Percentiles rank a stretch among this genome's conserved stretches.
phyloP scores from a whole-genome alignment of 164 flowering plant genomes.

The Annona cherimola region DNA sequence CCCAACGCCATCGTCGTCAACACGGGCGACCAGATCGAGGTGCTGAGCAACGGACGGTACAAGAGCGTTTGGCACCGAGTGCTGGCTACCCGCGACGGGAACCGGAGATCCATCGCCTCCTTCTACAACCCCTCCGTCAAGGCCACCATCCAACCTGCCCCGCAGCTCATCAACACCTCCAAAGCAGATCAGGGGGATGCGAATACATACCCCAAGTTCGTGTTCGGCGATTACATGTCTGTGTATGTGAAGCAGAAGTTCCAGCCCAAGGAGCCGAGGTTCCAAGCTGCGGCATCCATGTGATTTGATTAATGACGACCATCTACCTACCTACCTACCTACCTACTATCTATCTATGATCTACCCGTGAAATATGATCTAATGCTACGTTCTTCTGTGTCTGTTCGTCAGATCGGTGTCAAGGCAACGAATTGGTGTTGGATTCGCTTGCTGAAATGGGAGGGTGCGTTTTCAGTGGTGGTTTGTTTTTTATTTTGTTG shows the following conservation, averaged over 20 bases:
- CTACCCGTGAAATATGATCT: too few species aligned
- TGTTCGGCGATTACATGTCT: conserved; percentile 86
- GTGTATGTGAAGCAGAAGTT: conserved; percentile 79
- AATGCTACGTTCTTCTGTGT: too few species aligned
- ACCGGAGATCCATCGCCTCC: conserved; percentile 78
- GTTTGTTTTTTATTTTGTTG: too few species aligned
- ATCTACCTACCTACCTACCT: too few species aligned
- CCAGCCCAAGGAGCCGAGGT: conserved; percentile 84
- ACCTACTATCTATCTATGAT: too few species aligned
- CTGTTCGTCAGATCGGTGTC: too few species aligned
- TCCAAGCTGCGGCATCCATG: conserved; percentile 47
- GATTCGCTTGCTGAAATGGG: too few species aligned
- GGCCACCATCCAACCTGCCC: conserved; percentile 81
- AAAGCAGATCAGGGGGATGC: not conserved
- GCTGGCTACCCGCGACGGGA: conserved; percentile 44
- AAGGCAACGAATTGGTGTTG: too few species aligned
- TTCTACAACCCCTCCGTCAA: conserved; percentile 75
- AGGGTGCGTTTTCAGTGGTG: too few species aligned
- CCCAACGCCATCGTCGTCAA: conserved; percentile 77
- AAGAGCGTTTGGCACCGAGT: conserved; percentile 91
- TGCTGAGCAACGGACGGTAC: conserved; percentile 77
- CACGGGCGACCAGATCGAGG: conserved; percentile 93
- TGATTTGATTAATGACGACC: not conserved
- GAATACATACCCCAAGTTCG: conserved; percentile 59
- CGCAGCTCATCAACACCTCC: conserved; percentile 31